phyloP scores from a whole-genome alignment of 306 rosid species.

The Pueraria montana region DNA sequence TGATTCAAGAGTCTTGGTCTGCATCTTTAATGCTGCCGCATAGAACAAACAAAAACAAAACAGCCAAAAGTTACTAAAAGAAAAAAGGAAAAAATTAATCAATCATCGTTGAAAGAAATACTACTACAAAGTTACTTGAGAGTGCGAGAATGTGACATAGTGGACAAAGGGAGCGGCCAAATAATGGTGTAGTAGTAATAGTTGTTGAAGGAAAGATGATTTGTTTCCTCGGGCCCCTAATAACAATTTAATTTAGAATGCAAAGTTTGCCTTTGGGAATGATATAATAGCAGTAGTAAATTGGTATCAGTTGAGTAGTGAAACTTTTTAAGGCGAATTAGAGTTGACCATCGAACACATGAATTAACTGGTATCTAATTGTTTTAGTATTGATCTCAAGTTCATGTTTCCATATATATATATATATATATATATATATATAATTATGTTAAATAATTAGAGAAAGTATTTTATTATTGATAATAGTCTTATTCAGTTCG shows the following conservation, averaged over 20 bases:
- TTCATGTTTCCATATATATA: no score
- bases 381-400: no score
- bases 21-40: slow-evolving; percentile 40
- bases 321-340: slow-evolving; percentile 3
- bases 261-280: slow-evolving; percentile 38
- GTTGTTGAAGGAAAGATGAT: slow-evolving; percentile 49
- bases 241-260: slow-evolving; percentile 40
- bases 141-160: slow-evolving; percentile 48
- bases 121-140: slow-evolving; percentile 36
- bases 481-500: no score
- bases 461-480: no score
- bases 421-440: no score
- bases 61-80: slow-evolving; percentile 43
- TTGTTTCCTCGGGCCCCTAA: slow-evolving; percentile 88
- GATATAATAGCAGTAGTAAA: slow-evolving; percentile 12
- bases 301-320: background rate
- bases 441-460: no score
- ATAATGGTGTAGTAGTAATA: slow-evolving; percentile 39
- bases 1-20: slow-evolving; percentile 34
- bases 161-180: slow-evolving; percentile 48
- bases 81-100: background rate
- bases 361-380: no score
- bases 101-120: slow-evolving; percentile 42
- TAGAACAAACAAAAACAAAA: slow-evolving; percentile 45
- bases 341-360: no score